Evolutionary conservation across 768 basidiomycete species (phyloP).

Genomic region (Russula compacta): DNA sequence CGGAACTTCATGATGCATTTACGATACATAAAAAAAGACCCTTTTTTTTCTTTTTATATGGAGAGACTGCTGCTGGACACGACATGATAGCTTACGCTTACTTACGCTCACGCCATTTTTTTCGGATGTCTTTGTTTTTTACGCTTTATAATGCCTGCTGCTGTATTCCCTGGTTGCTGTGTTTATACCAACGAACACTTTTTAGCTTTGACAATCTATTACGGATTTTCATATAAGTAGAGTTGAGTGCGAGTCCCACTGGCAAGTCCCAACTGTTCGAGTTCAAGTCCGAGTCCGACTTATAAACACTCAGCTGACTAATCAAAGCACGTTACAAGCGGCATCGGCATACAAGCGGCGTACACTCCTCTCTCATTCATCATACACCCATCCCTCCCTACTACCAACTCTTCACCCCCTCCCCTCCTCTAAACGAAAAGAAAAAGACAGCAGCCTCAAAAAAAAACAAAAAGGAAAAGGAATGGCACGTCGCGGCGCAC

Average conservation of each 20-base stretch:
- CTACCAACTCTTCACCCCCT: not conserved
- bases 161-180: not conserved
- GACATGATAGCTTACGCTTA: constrained; percentile 12
- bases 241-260: too few species aligned
- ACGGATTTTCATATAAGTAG: not conserved
- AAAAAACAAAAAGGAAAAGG: constrained; percentile 6
- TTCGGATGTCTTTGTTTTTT: not conserved
- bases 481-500: constrained; percentile 66
- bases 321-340: not conserved
- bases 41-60: not conserved
- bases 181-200: not conserved
- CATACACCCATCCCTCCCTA: not conserved
- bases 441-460: too few species aligned
- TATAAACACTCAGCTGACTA: too few species aligned
- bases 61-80: not conserved
- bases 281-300: too few species aligned
- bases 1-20: not conserved
- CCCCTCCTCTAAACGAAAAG: not conserved
- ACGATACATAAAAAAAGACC: not conserved
- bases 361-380: not conserved
- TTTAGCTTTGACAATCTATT: not conserved
- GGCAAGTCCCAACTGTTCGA: too few species aligned
- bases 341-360: too few species aligned
- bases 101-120: not conserved
- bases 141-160: not conserved